Base-by-base conservation (phyloP, 352 stramenopile genomes). In the Globisporangium nodosum region DNA sequence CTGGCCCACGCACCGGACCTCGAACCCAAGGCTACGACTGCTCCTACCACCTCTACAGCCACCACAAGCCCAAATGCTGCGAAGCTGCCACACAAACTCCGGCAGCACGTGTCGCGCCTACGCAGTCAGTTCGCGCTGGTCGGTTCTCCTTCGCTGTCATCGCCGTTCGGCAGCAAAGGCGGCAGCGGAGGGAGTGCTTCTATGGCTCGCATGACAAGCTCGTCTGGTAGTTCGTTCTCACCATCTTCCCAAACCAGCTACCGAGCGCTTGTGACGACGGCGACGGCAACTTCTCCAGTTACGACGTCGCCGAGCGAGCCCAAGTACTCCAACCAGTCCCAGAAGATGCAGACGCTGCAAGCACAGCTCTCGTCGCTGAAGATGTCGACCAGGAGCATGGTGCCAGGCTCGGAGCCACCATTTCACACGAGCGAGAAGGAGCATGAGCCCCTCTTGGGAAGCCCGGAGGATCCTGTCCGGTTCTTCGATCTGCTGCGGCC, bases 401-500 rank as follows among this genome's bases (percentile, higher is more conserved):
- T 47, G 8, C 56, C 42, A 30, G 43, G 3, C 8, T 15, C 45
- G 9, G 45, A 15, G n/a, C 11, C 45, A 9, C 11, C 45, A 9
- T 27, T 20, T 30, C 11, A 18, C 18, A 47, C n/a, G 11, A 20
- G 54, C 5, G 40, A 51, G 39, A 30, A 49, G 39, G 21, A 13
- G 15, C 27, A 6, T 5, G 11, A 16, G 15, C 18, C 24, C 11
- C 12, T 39, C 24, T 24, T 45, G 16, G 15, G 9, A 5, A 15
- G 37, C 27, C 9, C 50, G n/a, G 50, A 53, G 39, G 42, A 61
- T 20, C 18, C 61, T 6, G 31, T 70, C 12, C 54, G 54, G 4
- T 87, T 87, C 48, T 70, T 83, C 21, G 75, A 85, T 39, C 51
- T 89, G 0, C 46, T 89, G 12, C 67, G 72, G 3, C 76, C 79